Percentiles rank a stretch among this genome's conserved stretches.
Conservation (phyloP, 306 rosid genomes). For the Cotoneaster glaucophyllus region DNA sequence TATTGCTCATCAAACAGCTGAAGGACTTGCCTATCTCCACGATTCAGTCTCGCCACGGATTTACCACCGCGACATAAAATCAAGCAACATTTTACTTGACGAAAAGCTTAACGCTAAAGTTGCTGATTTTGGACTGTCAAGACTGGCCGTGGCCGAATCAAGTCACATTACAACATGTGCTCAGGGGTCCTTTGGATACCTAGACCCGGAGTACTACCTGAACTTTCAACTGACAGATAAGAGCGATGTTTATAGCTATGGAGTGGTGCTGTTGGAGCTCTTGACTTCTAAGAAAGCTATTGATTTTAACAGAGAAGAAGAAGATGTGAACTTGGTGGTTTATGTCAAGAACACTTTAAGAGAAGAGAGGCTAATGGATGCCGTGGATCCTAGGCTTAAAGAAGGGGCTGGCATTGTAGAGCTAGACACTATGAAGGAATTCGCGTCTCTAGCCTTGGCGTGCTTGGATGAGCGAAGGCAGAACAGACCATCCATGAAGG, state of each 20-base stretch:
- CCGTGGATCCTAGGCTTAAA: conserved; percentile 33
- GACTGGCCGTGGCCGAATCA: conserved; percentile 4
- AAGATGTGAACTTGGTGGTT: conserved; percentile 50
- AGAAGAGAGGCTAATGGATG: conserved; percentile 39
- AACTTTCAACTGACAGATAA: conserved; percentile 19
- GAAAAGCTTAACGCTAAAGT: conserved; percentile 8
- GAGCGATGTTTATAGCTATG: conserved; percentile 17
- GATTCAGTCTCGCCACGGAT: neutral
- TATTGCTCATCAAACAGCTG: conserved; percentile 5
- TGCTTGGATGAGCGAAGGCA: conserved; percentile 51
- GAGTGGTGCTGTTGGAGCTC: conserved; percentile 32
- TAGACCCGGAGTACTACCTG: conserved; percentile 12
- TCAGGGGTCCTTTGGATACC: conserved; percentile 14
- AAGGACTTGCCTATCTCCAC: conserved; percentile 17
- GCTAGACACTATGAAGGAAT: conserved; percentile 38
- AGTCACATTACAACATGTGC: conserved; percentile 18
- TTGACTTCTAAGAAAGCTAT: conserved; percentile 41
- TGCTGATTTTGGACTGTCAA: conserved; percentile 14
- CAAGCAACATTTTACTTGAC: conserved; percentile 18
- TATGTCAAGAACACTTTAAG: conserved; percentile 33
- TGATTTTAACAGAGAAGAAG: conserved; percentile 51
- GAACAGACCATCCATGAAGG: conserved; percentile 56
- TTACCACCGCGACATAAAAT: conserved; percentile 17
- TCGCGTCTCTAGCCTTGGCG: conserved; percentile 39
- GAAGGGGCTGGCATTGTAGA: conserved; percentile 33